Percentiles rank a stretch among this genome's conserved stretches.
phyloP scores from a whole-genome alignment of 2,329 filamentous ascomycete genomes.

The Ceratocystis lukuohia region DNA sequence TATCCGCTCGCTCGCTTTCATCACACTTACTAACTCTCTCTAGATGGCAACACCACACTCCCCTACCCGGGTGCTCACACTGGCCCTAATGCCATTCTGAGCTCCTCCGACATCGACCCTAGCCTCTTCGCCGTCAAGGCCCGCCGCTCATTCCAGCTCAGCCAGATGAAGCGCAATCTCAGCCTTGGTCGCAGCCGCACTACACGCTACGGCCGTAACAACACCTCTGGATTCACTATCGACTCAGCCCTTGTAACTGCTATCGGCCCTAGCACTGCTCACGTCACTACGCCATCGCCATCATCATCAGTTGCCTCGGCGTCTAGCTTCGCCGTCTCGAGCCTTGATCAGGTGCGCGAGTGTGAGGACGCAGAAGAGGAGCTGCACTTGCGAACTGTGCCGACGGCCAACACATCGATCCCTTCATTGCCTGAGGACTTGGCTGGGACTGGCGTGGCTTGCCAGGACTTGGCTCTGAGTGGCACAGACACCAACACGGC shows the following conservation, averaged over 20 bases:
- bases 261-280: conserved; percentile 11
- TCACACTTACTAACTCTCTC: background rate
- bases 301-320: conserved; percentile 5
- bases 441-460: background rate
- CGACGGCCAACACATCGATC: conserved; percentile 4
- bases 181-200: conserved; percentile 22
- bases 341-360: background rate
- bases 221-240: conserved; percentile 11
- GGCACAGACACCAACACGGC: background rate
- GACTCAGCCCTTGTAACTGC: conserved; percentile 15
- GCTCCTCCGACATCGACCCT: conserved; percentile 39
- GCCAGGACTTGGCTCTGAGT: background rate
- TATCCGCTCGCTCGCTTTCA: background rate
- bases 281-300: conserved; percentile 4
- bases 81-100: conserved; percentile 42
- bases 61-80: conserved; percentile 50
- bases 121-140: conserved; percentile 32
- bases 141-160: conserved; percentile 33
- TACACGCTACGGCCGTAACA: conserved; percentile 7
- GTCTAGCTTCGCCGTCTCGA: background rate
- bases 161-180: conserved; percentile 32
- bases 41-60: conserved; percentile 45
- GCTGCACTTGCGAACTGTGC: background rate
- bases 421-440: conserved; percentile 3
- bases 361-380: background rate